Base-by-base conservation (phyloP, 495 filamentous ascomycete species). In the Monascus purpureus region DNA sequence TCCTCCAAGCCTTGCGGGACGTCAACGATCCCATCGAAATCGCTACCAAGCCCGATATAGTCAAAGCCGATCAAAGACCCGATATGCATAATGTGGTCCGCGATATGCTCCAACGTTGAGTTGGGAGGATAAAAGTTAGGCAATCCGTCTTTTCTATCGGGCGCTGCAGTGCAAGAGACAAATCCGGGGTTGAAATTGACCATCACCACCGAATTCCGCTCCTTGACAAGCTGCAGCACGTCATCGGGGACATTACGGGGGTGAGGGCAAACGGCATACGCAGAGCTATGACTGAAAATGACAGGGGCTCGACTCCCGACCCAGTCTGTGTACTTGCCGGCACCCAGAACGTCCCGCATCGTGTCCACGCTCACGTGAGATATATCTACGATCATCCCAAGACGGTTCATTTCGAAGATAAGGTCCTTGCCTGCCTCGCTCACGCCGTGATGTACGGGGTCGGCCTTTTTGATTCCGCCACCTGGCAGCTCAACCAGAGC, bases 21-120 rank as follows among this genome's bases (percentile, higher is more conserved):
- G 3, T 35, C 48, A 6, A 41, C 36, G 32, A 74, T 77, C 2
- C 73, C 75, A 41, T 76, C 72, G 47, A 72, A 80, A 42, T 80
- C 75, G 33, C 70, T 71, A 1, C 74, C 75, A 9, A 80, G 33
- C 0, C 75, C 75, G 26, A 80, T 66, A 49, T 75, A 57, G 25
- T 70, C 61, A 39, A 65, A 77, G 1, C 75, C 75, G n/a, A 69
- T 65, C 2, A 58, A 43, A 3, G 62, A 34, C 0, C 60, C 74
- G 16, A 77, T 65, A 37, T 78, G 52, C 8, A 67, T 33, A 31
- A 79, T 70, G 41, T 78, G 75, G 24, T 75, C 68, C 8, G 70
- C 86, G 6, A 95, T 85, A 22, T 84, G 77, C 26, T 61, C 59
- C 18, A 97, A 52, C 2, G 85, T 94, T n/a, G 73, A 67, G 30